phyloP scores from a whole-genome alignment of 2,329 filamentous ascomycete genomes.

The Pseudocercospora crystallina region DNA sequence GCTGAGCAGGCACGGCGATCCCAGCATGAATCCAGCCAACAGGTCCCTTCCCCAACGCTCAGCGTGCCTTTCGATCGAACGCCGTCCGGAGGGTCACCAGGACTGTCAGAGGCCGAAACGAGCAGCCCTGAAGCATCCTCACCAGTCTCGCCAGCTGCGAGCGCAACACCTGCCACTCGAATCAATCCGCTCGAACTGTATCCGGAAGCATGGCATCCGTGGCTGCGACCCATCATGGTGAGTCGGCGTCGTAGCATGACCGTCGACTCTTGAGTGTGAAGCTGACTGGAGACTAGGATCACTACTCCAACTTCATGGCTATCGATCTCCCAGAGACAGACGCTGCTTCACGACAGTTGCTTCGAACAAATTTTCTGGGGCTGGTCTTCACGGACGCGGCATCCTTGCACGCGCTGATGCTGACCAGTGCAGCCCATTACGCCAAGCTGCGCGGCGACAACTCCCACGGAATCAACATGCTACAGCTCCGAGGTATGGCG shows the following conservation, averaged over 20 bases:
- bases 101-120: conserved; percentile 17
- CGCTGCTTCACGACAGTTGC: conserved; percentile 33
- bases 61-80: conserved; percentile 15
- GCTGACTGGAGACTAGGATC: conserved; percentile 25
- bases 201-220: conserved; percentile 39
- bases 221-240: conserved; percentile 34
- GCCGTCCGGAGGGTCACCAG: conserved; percentile 13
- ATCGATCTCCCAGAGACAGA: conserved; percentile 47
- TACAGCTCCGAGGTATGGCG: conserved; percentile 47
- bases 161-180: conserved; percentile 8
- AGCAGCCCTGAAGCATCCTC: conserved; percentile 30
- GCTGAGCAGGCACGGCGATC: conserved; percentile 21
- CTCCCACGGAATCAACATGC: conserved; percentile 38
- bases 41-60: conserved; percentile 9
- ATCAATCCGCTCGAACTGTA: conserved; percentile 37
- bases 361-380: conserved; percentile 43
- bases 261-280: not conserved
- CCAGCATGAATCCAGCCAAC: conserved; percentile 10
- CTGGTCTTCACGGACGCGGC: conserved; percentile 43
- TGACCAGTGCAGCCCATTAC: conserved; percentile 45
- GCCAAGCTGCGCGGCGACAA: conserved; percentile 32
- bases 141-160: conserved; percentile 15
- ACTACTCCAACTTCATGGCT: conserved; percentile 38
- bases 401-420: conserved; percentile 43
- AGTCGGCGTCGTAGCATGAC: not conserved